Base-by-base conservation (phyloP, 192 early-diverging fungal species). In the Gaertneriomyces sp. region DNA sequence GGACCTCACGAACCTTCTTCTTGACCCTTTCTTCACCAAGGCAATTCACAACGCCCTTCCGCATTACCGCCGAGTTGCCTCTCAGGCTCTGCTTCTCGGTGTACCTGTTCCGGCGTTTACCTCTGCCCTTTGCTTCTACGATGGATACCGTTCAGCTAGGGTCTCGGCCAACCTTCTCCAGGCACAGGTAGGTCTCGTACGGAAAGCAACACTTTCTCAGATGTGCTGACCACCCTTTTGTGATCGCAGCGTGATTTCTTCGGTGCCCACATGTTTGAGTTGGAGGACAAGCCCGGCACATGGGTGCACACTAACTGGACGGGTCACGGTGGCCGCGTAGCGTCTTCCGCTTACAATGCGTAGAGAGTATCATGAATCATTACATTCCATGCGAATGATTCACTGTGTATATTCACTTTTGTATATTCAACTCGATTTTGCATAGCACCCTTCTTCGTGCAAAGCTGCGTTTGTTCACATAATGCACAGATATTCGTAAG, bases 221-320 rank as follows among this genome's bases (percentile, higher is more conserved):
- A 12, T 38, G 5, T 19, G 39, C 19, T n/a, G 11, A 50, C 53
- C 5, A 64, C 56, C 4, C 4, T 39, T 50, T 20, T 20, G 11
- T 66, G 5, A 4, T 17, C 6, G 12, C 72, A 82, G 74, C 90
- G 96, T 79, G 96, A 98, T 79, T 98, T 93, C 87, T 98, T 98
- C 86, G 96, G 94, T 70, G 95, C 95, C 25, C 95, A 97, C 85
- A 94, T 93, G 38, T 97, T 93, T 78, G 91, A 95, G 84, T 82
- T 88, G 25, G 79, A 91, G 63, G 83, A 74, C 70, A 79, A 80
- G 69, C 87, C 88, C 45, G 91, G 90, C 49, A 81, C 64, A 56
- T 88, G 70, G 77, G 75, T 93, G 58, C 95, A 98, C 89, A 90
- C 93, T 78, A 98, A 98, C 92, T 98, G 94, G 95, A 96, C 94